Base-by-base conservation (phyloP, 2,329 filamentous ascomycete genomes). In the Talaromyces marneffei region DNA sequence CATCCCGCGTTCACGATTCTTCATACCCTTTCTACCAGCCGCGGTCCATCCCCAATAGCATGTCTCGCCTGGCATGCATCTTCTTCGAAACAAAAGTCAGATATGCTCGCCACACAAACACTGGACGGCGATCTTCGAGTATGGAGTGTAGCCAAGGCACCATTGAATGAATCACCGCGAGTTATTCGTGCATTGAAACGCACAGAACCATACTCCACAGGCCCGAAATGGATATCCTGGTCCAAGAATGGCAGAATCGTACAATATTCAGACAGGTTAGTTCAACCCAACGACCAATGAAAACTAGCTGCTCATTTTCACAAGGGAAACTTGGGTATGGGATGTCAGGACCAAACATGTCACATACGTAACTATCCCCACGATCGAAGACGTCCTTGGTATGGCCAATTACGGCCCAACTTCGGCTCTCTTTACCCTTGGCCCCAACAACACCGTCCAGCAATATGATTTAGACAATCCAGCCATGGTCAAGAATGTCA, bases 311-410 rank as follows among this genome's bases (percentile, higher is more conserved):
- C 29, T 31, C 29, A 35, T 12, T 25, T 14, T 10, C 58, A 5
- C 65, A 92, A n/a, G 92, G 60, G 90, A 96, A 81, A 96, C 92
- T 39, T 87, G 90, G 69, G 89, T 92, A 62, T 99, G 94, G 93
- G 94, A 99, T 80, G 94, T 99, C 48, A 85, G 92, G 65, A 99
- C 94, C n/a, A 97, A 97, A 74, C 88, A 96, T 71, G 92, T 99
- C 67, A 92, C 91, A 2, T 95, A 87, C 75, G 92, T 97, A 70
- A 83, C 85, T 62, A 90, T 97, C 61, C 92, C 92, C 5, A 97
- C 92, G 1, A 82, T 92, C 6, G 88, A 94, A 39, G 86, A 88
- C 66, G 85, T 97, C 62, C 85, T 85, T 65, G 93, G 91, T 16
- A 83, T 99, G 46, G 89, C 92, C 48, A 89, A 92, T 63, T 96